These are phyloP conservation scores for Striga hermonthica DNA, from an alignment of 305 asterid genomes.

Conservation along the genomic window DNA sequence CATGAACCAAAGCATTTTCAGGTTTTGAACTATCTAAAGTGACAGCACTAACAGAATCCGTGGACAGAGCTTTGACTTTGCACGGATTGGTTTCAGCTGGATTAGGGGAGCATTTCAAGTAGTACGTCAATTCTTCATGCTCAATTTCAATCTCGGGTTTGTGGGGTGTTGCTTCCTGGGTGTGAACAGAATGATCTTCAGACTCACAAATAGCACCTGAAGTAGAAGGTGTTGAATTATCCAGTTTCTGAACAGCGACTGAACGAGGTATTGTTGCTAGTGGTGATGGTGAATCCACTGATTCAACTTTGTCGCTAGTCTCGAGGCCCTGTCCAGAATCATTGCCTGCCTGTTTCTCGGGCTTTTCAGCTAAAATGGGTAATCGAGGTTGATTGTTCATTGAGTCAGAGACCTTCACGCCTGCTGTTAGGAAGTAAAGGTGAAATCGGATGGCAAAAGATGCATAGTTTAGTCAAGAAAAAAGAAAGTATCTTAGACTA, in stretches of 20 bases:
- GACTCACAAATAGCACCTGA: conserved; percentile 26
- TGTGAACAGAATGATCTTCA: not conserved
- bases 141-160: conserved; percentile 27
- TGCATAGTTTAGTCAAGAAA: conserved; percentile 2
- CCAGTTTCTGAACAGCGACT: conserved; percentile 14
- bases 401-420: conserved; percentile 33
- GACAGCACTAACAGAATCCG: not conserved
- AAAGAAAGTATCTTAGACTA: not conserved
- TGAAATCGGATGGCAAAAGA: conserved; percentile 25
- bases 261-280: conserved; percentile 28
- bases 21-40: conserved; percentile 21
- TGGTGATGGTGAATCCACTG: conserved; percentile 32
- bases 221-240: no score
- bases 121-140: conserved; percentile 24
- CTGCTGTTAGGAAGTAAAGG: conserved; percentile 33
- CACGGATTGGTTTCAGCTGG: not conserved
- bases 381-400: conserved; percentile 33
- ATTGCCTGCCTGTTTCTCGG: conserved; percentile 31
- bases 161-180: not conserved
- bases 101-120: no score
- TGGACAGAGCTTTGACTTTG: not conserved
- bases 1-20: not conserved
- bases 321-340: no score
- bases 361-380: conserved; percentile 38
- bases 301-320: conserved; percentile 33